A percentile compares a stretch with the other conserved stretches of the same genome.
Evolutionary conservation across 495 filamentous ascomycete species (phyloP).

Genomic region (Penicillium crystallinum): DNA sequence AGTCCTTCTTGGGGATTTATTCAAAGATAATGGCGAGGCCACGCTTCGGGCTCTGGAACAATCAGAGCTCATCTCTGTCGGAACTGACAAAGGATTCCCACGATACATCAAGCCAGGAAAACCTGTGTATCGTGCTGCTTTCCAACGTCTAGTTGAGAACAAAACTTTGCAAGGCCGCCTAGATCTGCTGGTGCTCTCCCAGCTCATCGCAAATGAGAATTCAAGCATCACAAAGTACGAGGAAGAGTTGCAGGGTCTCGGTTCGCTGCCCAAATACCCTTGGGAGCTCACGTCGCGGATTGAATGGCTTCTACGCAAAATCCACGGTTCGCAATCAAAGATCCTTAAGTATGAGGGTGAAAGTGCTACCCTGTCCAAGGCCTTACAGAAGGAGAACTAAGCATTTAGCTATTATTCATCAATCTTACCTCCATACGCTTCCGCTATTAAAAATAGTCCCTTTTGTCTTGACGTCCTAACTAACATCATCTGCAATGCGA

Average conservation of each 20-base stretch:
- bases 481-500: too few species aligned
- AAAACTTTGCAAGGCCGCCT: constrained; percentile 65
- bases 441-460: background rate
- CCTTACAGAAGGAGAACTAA: constrained; percentile 28
- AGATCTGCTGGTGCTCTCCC: constrained; percentile 62
- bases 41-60: constrained; percentile 77
- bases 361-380: constrained; percentile 64
- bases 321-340: constrained; percentile 67
- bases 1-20: constrained; percentile 68
- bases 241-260: constrained; percentile 65
- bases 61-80: constrained; percentile 79
- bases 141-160: constrained; percentile 64
- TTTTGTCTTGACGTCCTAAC: too few species aligned
- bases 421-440: background rate
- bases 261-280: constrained; percentile 57
- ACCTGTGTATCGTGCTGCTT: constrained; percentile 84
- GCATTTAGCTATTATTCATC: background rate
- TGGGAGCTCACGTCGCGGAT: constrained; percentile 55
- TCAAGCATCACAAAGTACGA: constrained; percentile 73
- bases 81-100: constrained; percentile 69
- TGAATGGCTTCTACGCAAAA: constrained; percentile 66
- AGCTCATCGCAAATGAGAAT: constrained; percentile 67
- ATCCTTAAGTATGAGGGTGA: constrained; percentile 70
- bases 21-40: constrained; percentile 60
- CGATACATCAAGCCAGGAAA: constrained; percentile 70